These are phyloP conservation scores for Boletus sp. DNA, from an alignment of 768 basidiomycete species.

Conservation along the genomic window DNA sequence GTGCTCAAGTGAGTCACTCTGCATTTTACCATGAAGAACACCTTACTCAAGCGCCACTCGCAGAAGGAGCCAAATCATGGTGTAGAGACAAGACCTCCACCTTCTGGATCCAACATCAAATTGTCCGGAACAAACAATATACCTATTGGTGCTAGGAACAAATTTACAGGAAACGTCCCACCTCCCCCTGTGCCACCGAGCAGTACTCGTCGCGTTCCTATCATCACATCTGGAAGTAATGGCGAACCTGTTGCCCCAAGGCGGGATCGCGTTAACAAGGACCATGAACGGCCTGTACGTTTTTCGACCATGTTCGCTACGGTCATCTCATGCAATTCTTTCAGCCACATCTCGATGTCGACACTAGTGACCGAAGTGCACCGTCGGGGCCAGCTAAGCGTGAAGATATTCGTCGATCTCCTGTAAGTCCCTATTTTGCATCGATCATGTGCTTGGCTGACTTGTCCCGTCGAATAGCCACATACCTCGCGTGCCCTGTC, in stretches of 20 bases:
- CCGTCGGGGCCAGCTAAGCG: constrained; percentile 8
- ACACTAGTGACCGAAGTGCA: neutral
- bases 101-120: constrained; percentile 20
- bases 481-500: constrained; percentile 4
- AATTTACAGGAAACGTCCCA: constrained; percentile 14
- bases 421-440: constrained; percentile 10
- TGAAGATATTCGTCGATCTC: constrained; percentile 15
- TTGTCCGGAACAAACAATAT: constrained; percentile 34
- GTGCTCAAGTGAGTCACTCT: constrained; percentile 18
- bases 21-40: neutral
- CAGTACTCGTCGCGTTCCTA: neutral
- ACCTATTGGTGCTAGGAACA: constrained; percentile 31
- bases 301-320: neutral
- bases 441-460: constrained; percentile 1
- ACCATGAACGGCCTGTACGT: constrained; percentile 27
- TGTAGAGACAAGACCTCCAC: constrained; percentile 12
- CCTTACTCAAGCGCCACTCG: neutral
- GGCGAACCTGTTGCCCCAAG: constrained; percentile 21
- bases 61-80: constrained; percentile 23
- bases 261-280: constrained; percentile 15
- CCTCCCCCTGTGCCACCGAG: neutral
- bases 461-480: constrained; percentile 4
- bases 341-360: constrained; percentile 18
- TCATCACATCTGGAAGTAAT: constrained; percentile 14
- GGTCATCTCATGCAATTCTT: constrained; percentile 8